A percentile compares a stretch with the other conserved stretches of the same genome.
phyloP scores from a whole-genome alignment of 2,329 filamentous ascomycete genomes.

The Pseudophaeomoniella oleicola region DNA sequence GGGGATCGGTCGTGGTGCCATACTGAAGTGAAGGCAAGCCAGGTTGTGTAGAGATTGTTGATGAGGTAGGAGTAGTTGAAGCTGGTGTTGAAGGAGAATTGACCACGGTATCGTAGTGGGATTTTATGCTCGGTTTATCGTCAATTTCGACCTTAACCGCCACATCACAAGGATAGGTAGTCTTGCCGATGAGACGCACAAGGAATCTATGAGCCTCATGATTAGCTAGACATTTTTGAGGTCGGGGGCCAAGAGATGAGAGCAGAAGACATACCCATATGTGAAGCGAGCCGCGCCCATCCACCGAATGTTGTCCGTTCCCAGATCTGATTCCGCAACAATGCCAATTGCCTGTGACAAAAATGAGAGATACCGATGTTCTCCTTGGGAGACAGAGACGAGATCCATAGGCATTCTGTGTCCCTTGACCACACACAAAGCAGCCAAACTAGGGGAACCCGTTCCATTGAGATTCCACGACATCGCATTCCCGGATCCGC shows the following conservation, averaged over 20 bases:
- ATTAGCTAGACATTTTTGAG: too few relatives aligned
- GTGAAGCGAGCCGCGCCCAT: slow-evolving; percentile 80
- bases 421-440: slow-evolving; percentile 76
- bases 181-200: slow-evolving; percentile 59
- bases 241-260: too few relatives aligned
- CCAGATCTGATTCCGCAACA: slow-evolving; percentile 78
- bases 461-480: slow-evolving; percentile 80
- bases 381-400: slow-evolving; percentile 72
- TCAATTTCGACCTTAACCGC: slow-evolving; percentile 70
- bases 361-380: slow-evolving; percentile 64
- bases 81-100: slow-evolving; percentile 3
- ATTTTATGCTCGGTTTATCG: slow-evolving; percentile 58
- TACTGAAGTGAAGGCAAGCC: slow-evolving; percentile 62
- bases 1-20: slow-evolving; percentile 56
- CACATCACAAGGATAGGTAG: slow-evolving; percentile 76
- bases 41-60: slow-evolving; percentile 4
- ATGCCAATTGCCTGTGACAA: slow-evolving; percentile 82
- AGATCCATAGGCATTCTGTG: slow-evolving; percentile 72
- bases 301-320: slow-evolving; percentile 83
- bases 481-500: slow-evolving; percentile 89
- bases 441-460: slow-evolving; percentile 57
- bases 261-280: slow-evolving; percentile 39
- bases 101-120: slow-evolving; percentile 43
- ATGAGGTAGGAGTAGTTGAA: slow-evolving; percentile 10
- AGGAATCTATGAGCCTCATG: slow-evolving; percentile 45